Conservation (phyloP, 2,329 filamentous ascomycete genomes). For the Pseudocercospora macadamiae region DNA sequence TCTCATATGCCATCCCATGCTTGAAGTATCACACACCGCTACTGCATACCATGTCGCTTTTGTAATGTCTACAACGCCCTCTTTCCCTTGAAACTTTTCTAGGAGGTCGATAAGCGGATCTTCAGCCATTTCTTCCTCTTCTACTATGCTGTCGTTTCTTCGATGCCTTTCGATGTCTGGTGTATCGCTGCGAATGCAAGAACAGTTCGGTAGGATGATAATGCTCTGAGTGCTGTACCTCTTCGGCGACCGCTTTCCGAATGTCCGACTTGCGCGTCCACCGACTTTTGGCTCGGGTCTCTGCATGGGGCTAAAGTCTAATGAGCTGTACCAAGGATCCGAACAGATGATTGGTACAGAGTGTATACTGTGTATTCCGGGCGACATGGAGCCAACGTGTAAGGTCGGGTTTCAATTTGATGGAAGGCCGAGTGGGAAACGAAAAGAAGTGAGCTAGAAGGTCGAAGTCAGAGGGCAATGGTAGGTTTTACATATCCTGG, state of each 20-base stretch:
- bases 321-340: not conserved
- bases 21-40: not conserved
- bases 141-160: not conserved
- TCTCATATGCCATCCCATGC: not conserved
- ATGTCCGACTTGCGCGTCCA: not conserved
- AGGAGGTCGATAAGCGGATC: conserved; percentile 6
- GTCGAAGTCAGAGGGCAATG: too few species aligned
- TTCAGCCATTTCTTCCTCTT: not conserved
- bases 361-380: not conserved
- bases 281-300: not conserved
- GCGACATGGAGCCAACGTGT: not conserved
- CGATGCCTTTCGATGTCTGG: not conserved
- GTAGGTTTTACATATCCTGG: too few species aligned
- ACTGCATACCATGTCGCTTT: conserved; percentile 2
- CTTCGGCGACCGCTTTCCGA: not conserved
- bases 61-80: conserved; percentile 10
- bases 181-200: not conserved
- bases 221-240: not conserved
- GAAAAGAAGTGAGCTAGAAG: not conserved
- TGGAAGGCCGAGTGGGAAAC: not conserved
- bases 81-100: conserved; percentile 1
- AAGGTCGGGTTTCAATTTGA: not conserved
- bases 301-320: not conserved
- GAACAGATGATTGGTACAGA: not conserved
- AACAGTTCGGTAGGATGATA: not conserved